Percentiles rank a stretch among this genome's conserved stretches.
Conservation (phyloP, 805 yeast species). For the Zygosaccharomyces pseudorouxii region DNA sequence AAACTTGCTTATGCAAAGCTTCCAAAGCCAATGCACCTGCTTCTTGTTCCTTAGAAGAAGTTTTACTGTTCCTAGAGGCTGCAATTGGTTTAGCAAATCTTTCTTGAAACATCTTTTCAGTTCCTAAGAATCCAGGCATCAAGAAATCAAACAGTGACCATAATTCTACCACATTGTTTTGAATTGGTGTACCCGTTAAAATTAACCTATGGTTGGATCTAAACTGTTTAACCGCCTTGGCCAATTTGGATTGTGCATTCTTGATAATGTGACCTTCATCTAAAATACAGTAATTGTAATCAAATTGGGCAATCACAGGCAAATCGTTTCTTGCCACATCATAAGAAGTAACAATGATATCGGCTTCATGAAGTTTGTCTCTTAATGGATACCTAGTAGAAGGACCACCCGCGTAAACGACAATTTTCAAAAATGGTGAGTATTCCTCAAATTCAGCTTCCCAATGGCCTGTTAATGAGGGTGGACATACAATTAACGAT, state of each 20-base stretch:
- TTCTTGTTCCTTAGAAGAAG: constrained; percentile 89
- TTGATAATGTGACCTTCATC: constrained; percentile 98
- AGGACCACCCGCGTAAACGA: constrained; percentile 95
- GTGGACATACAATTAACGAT: constrained; percentile 88
- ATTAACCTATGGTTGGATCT: constrained; percentile 86
- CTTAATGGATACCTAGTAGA: constrained; percentile 56
- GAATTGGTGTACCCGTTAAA: constrained; percentile 96
- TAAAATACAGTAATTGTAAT: constrained; percentile 88
- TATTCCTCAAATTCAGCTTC: constrained; percentile 88
- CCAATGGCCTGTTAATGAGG: constrained; percentile 98
- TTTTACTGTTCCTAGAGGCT: constrained; percentile 83
- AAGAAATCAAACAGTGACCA: constrained; percentile 97
- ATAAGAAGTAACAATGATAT: constrained; percentile 89
- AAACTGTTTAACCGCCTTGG: constrained; percentile 79
- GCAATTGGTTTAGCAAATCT: constrained; percentile 98
- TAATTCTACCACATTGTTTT: constrained; percentile 89
- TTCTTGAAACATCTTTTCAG: constrained; percentile 90
- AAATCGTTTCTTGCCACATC: constrained; percentile 95
- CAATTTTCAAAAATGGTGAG: constrained; percentile 77
- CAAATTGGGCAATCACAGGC: constrained; percentile 51
- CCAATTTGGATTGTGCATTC: constrained; percentile 80
- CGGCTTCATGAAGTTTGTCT: constrained; percentile 50
- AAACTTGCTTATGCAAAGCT: constrained; percentile 90
- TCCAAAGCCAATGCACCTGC: constrained; percentile 95
- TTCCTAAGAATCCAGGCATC: constrained; percentile 98